Percentiles rank a stretch among this genome's conserved stretches.
These are phyloP conservation scores for Gonapodya sp. DNA, from an alignment of 192 early-diverging fungal genomes.

Conservation along the genomic window DNA sequence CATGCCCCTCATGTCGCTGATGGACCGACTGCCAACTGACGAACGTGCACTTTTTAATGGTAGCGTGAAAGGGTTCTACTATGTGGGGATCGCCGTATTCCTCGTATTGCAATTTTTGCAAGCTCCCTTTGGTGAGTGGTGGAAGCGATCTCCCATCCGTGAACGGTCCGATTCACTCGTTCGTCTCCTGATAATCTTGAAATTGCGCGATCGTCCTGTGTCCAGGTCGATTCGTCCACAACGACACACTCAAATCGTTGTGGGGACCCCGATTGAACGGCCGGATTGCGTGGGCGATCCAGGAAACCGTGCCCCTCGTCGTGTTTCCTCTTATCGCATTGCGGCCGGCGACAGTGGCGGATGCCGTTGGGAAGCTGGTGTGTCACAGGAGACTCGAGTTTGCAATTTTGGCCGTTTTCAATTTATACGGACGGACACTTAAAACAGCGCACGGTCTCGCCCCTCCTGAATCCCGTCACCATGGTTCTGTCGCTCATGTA, in stretches of 20 bases:
- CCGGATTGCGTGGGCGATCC: background rate
- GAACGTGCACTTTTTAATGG: background rate
- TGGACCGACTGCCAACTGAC: background rate
- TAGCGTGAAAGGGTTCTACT: background rate
- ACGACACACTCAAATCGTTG: background rate
- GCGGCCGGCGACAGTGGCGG: background rate
- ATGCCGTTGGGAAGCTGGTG: background rate
- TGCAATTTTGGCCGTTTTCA: background rate
- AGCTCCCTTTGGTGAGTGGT: background rate
- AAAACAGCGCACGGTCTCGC: background rate
- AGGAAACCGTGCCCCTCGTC: background rate
- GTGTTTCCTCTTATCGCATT: background rate
- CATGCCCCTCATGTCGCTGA: background rate
- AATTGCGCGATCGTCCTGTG: background rate
- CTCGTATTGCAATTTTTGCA: background rate
- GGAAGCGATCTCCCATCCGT: background rate
- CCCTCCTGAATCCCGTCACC: background rate
- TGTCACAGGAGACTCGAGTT: background rate
- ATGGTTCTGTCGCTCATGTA: background rate
- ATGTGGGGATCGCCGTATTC: background rate
- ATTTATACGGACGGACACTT: background rate
- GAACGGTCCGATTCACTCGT: background rate
- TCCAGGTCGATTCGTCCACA: background rate
- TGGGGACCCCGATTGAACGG: slow-evolving; percentile 8
- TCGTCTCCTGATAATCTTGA: background rate